A percentile compares a stretch with the other conserved stretches of the same genome.
These are phyloP conservation scores for Myxozyma mucilagina DNA, from an alignment of 805 yeast genomes.

Conservation along the genomic window DNA sequence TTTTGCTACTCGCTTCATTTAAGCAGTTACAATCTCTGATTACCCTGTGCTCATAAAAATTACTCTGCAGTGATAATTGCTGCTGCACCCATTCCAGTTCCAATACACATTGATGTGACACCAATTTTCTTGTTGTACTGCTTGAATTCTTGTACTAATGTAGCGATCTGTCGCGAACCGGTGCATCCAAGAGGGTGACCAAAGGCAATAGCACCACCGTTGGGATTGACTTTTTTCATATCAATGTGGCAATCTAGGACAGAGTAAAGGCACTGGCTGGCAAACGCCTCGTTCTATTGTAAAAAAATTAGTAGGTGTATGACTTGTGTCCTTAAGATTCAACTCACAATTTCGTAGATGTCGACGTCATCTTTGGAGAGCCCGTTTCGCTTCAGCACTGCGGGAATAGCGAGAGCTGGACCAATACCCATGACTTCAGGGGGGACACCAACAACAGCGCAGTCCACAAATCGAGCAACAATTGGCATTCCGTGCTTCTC, in stretches of 20 bases:
- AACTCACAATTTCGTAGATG: constrained; percentile 64
- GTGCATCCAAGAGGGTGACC: constrained; percentile 94
- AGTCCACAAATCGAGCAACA: constrained; percentile 75
- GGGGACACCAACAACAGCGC: constrained; percentile 87
- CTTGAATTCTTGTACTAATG: constrained; percentile 76
- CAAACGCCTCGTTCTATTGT: constrained; percentile 74
- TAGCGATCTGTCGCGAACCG: constrained; percentile 91
- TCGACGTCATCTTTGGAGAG: constrained; percentile 64
- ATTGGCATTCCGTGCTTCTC: constrained; percentile 68
- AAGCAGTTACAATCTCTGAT: background rate
- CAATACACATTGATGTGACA: constrained; percentile 94
- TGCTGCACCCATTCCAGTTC: constrained; percentile 99
- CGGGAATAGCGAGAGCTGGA: constrained; percentile 94
- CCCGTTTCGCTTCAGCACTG: constrained; percentile 62
- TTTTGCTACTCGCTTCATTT: no score
- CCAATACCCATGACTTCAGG: constrained; percentile 98
- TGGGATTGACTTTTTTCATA: constrained; percentile 71
- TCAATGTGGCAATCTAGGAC: constrained; percentile 68
- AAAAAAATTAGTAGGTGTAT: background rate
- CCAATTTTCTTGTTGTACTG: constrained; percentile 72
- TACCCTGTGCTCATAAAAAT: background rate
- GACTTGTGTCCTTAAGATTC: background rate
- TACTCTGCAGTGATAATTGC: constrained; percentile 79
- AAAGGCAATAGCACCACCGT: constrained; percentile 95
- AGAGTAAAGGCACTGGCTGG: constrained; percentile 87